These are phyloP conservation scores for Solanum hybrid DNA, from an alignment of 305 asterid species.

Conservation along the genomic window DNA sequence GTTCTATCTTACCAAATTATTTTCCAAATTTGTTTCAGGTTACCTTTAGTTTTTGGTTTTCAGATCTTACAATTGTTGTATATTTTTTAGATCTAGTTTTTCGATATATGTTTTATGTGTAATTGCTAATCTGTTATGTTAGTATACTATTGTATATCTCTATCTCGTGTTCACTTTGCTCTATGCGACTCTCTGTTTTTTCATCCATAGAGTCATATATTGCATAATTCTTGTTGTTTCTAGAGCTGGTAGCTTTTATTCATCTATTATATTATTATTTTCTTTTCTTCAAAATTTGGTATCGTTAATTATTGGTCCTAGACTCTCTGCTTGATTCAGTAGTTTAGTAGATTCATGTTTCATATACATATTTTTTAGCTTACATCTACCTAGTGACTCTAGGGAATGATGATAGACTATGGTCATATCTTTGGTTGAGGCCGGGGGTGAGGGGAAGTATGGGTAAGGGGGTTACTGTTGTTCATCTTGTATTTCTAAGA, in stretches of 20 bases:
- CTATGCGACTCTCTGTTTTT: neutral
- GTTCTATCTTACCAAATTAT: no score
- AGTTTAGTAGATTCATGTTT: neutral
- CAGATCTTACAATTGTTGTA: neutral
- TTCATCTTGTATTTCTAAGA: no score
- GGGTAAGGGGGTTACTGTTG: neutral
- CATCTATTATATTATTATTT: neutral
- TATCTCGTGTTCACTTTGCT: neutral
- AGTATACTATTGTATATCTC: neutral
- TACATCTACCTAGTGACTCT: neutral
- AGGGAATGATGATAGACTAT: neutral
- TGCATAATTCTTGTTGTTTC: neutral
- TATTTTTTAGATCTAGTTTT: neutral
- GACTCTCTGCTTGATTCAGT: neutral
- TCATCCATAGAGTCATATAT: neutral
- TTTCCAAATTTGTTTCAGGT: neutral
- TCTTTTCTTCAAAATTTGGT: neutral
- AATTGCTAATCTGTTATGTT: neutral
- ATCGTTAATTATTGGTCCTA: neutral
- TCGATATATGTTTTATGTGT: neutral
- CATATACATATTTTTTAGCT: neutral
- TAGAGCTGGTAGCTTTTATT: neutral
- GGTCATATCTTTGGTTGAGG: neutral
- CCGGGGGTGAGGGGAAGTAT: neutral
- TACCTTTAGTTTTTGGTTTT: neutral